Percentiles rank a stretch among this genome's conserved stretches.
Conservation (phyloP, 2,329 filamentous ascomycete genomes). For the Hymenoscyphus fraxineus region DNA sequence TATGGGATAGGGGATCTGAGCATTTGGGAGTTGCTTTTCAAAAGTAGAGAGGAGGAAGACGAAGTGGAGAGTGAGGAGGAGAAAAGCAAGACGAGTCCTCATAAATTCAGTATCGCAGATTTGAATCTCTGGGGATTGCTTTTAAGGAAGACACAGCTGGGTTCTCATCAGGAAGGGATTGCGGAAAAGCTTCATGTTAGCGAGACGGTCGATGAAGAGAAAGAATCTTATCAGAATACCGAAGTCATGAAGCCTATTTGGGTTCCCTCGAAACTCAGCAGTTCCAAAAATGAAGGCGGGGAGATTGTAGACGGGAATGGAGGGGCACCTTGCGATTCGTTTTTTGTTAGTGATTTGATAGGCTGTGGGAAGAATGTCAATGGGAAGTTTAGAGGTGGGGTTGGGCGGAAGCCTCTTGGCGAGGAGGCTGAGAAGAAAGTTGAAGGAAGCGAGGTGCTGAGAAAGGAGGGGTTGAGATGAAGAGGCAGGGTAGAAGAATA, state of each 20-base stretch:
- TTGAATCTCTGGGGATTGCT: neutral
- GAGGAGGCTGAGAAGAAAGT: neutral
- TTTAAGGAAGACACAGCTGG: no score
- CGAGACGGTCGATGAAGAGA: neutral
- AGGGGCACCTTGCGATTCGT: conserved; percentile 3
- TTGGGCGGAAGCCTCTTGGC: neutral
- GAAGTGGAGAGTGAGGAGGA: neutral
- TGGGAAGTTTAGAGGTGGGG: neutral
- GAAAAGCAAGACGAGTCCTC: neutral
- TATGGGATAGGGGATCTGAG: neutral
- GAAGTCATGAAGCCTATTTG: neutral
- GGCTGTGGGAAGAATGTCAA: conserved; percentile 4
- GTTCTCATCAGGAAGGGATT: no score
- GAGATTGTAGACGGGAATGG: conserved; percentile 4
- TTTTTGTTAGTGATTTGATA: conserved; percentile 10
- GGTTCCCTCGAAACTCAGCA: neutral
- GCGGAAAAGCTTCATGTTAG: no score
- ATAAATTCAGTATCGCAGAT: neutral
- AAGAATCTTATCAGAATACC: neutral
- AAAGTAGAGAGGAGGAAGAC: no score
- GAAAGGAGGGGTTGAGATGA: neutral
- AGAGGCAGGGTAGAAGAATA: no score
- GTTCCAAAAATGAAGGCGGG: neutral
- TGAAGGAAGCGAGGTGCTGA: neutral
- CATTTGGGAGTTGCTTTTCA: neutral